Evolutionary conservation across 345 rosid genomes (phyloP), one percentile per base, ranked within the genome.

Genomic region (Punica granatum): DNA sequence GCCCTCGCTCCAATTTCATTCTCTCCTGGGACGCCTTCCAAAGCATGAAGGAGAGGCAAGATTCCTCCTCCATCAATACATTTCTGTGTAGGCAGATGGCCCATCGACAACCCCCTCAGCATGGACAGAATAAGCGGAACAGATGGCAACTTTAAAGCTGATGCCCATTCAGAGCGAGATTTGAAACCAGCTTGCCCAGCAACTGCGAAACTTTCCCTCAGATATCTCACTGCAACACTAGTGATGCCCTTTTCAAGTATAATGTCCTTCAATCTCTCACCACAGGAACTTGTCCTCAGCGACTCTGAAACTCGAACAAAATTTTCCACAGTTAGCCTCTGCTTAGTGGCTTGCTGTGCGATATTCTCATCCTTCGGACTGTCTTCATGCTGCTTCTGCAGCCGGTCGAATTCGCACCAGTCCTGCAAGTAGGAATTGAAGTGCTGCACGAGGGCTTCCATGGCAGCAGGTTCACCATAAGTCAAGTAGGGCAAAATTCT

Each of bases 381-480:
- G 63, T 88, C 96, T 81, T 81, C 77, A 58, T 85, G 86, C 60
- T 79, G 89, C 72, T 78, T 80, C 86, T 90, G 92, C 82, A 94
- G 74, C 61, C 51, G 77, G 77, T 94, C 88, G 73, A 89, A 94
- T 61, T 85, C 98, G 63, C 75, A 62, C 99, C 99, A 94, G 78
- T 94, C 81, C 80, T 81, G 90, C 87, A 94, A 82, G 81, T 80
- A 89, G 30, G 93, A 92, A 65, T 77, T 80, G 74, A 94, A 94
- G 77, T 94, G 96, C 77, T 89, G 89, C 78, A 91, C 83, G 30
- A 94, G 93, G 43, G 93, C 96, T 80, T 89, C 96, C 98, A 91
- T 94, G 3, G 99, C 99, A 73, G 92, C 97, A 72, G 99, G 89
- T 82, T 94, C 98, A 78, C 99, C 99, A 75, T 94, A 94, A 65